These are phyloP conservation scores for Endocalyx cinctus DNA, from an alignment of 2,329 filamentous ascomycete genomes.

Conservation along the genomic window DNA sequence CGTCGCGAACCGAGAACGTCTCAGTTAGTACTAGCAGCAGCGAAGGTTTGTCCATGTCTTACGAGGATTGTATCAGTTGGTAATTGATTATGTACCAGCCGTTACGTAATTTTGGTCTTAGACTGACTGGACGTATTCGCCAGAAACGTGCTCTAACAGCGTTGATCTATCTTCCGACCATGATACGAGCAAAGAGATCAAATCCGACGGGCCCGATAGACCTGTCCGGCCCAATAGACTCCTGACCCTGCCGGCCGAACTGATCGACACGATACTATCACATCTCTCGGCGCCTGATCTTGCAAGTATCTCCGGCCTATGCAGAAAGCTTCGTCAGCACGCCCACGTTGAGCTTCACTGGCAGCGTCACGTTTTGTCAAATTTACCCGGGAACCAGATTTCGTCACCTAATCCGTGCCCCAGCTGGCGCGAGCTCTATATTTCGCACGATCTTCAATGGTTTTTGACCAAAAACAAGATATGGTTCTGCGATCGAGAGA, in stretches of 20 bases:
- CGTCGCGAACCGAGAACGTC: no score
- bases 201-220: no score
- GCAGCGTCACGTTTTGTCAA: conserved; percentile 63
- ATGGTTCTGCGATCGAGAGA: conserved; percentile 76
- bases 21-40: no score
- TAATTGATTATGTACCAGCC: no score
- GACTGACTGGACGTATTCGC: no score
- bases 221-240: conserved; percentile 34
- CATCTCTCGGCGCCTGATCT: conserved; percentile 64
- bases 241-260: conserved; percentile 64
- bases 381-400: conserved; percentile 55
- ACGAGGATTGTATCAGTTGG: no score
- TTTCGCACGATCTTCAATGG: conserved; percentile 75
- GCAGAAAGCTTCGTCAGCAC: conserved; percentile 54
- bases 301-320: conserved; percentile 54
- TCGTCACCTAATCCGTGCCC: conserved; percentile 52
- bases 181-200: no score
- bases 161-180: no score
- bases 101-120: no score
- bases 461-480: conserved; percentile 75
- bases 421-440: conserved; percentile 68
- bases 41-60: no score
- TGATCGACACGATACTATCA: conserved; percentile 67
- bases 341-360: conserved; percentile 66
- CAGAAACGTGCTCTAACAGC: no score